A percentile compares a stretch with the other conserved stretches of the same genome.
These are phyloP conservation scores for Penicillium palitans DNA, from an alignment of 2,329 filamentous ascomycete species.

Conservation along the genomic window DNA sequence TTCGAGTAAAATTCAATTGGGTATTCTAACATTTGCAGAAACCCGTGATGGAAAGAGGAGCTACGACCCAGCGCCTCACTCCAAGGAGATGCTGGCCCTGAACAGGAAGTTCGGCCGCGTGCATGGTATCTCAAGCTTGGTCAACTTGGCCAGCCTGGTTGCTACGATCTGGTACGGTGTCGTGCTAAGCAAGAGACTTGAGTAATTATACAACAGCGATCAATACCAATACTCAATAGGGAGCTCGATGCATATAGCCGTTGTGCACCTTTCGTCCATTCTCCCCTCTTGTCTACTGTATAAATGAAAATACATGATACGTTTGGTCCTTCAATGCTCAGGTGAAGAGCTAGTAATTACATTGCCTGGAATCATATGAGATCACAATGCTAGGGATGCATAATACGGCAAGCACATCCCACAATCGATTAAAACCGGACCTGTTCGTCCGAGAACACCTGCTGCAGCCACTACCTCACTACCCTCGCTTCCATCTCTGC, in stretches of 20 bases:
- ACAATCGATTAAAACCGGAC: background rate
- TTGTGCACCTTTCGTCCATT: background rate
- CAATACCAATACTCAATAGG: background rate
- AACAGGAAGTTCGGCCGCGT: constrained; percentile 77
- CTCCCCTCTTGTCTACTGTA: background rate
- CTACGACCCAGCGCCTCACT: constrained; percentile 76
- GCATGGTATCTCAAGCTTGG: constrained; percentile 76
- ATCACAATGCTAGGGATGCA: background rate
- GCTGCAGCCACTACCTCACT: background rate
- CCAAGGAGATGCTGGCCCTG: constrained; percentile 75
- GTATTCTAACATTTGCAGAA: constrained; percentile 53
- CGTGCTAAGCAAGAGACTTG: constrained; percentile 64
- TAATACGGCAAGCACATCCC: too few species aligned
- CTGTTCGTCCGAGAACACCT: background rate
- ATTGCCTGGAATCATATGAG: background rate
- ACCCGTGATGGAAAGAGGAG: constrained; percentile 86
- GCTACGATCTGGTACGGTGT: constrained; percentile 76
- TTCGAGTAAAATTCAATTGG: background rate
- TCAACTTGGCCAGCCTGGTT: constrained; percentile 72
- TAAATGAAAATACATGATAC: background rate
- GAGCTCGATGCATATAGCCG: background rate
- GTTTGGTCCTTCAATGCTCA: background rate
- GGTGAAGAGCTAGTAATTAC: background rate
- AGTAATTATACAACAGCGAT: constrained; percentile 11
- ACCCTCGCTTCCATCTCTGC: background rate